Evolutionary conservation across 257 asterid genomes (phyloP), one percentile per base, ranked within the genome.

Genomic region (Paraleonurus japonicus): DNA sequence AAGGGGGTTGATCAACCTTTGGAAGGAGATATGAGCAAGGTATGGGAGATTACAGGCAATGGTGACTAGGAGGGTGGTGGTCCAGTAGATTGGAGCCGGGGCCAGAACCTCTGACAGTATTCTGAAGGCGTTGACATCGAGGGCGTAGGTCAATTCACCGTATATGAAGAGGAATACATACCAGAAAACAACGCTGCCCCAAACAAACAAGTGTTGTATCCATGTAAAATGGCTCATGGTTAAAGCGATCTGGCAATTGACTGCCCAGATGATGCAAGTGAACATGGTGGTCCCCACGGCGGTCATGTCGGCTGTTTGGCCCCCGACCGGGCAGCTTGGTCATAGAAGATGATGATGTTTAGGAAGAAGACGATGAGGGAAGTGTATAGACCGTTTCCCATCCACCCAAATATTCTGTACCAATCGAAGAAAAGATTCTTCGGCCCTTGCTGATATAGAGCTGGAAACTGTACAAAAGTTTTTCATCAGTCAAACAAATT

Each of bases 371-470:
- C 65, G 16, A 94, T 73, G 68, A 94, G 79, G 48, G 98, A 94
- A 8, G 96, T 80, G 72, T 94, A 94, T 64, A 91, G 80, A 24
- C 96, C 98, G 3, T 94, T 94, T 22, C 84, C 96, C 96, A 94
- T 88, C 98, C 98, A 94, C 65, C 98, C 98, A 0, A 87, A 84
- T 83, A 94, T 91, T 67, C 97, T 80, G 80, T 75, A 69, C 97
- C 98, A 90, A 82, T 89, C 88, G 67, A 94, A 94, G 88, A 90
- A 91, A 80, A 94, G 69, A 61, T 94, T 94, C 77, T 84, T 88
- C 26, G 96, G 97, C 27, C 98, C 98, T 78, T 94, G 98, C 68
- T 91, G 98, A 78, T 94, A 94, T 55, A 94, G 74, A 10, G 98
- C 96, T 37, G 98, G 98, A 70, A 94, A 94, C 98, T 90, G 91